Conservation (phyloP, 148 eudicot species). For the Vaccinium corymbosum region DNA sequence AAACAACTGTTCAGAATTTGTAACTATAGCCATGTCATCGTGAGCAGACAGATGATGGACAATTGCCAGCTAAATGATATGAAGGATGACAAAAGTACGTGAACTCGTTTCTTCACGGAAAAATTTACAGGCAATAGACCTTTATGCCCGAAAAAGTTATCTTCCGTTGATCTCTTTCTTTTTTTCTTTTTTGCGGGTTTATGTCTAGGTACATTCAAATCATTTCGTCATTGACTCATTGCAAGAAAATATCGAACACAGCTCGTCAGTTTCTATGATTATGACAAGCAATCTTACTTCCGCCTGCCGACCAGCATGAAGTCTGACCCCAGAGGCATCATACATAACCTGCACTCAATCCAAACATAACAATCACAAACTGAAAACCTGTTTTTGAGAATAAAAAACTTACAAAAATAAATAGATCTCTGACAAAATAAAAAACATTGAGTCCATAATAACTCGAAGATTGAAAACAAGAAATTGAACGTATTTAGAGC, state of each 20-base stretch:
- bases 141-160: not conserved
- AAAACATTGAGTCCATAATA: not conserved
- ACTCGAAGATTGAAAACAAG: not conserved
- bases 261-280: not conserved
- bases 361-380: not conserved
- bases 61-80: too few relatives aligned
- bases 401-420: not conserved
- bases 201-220: not conserved
- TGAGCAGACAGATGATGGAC: too few relatives aligned
- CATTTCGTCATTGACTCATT: not conserved
- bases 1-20: not conserved
- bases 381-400: not conserved
- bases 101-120: not conserved
- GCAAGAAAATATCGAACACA: not conserved
- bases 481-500: not conserved
- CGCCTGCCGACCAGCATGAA: conserved; percentile 92
- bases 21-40: too few relatives aligned
- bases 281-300: conserved; percentile 20
- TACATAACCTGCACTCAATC: conserved; percentile 63
- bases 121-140: not conserved
- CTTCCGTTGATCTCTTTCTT: not conserved
- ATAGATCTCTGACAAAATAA: not conserved
- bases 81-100: not conserved
- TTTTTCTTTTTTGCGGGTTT: not conserved
- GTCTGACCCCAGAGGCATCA: conserved; percentile 81